phyloP scores from a whole-genome alignment of 768 basidiomycete genomes.

The Baorangia bicolor region DNA sequence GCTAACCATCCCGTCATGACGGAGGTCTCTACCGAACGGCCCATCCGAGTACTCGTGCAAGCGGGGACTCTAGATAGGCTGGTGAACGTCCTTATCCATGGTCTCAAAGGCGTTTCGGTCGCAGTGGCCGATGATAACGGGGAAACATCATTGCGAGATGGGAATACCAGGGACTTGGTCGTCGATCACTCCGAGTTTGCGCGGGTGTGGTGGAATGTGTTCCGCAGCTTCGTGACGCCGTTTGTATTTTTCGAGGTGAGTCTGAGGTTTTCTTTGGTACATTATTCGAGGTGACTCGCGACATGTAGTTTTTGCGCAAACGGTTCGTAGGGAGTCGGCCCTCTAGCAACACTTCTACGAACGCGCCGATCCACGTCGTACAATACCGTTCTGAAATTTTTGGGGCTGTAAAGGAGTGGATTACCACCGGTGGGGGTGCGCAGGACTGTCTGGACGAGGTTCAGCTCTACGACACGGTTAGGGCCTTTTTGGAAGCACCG shows the following conservation, averaged over 20 bases:
- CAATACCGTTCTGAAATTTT: slow-evolving; percentile 61
- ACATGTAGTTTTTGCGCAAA: slow-evolving; percentile 66
- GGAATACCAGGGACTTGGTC: slow-evolving; percentile 67
- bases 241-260: slow-evolving; percentile 82
- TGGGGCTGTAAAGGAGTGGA: slow-evolving; percentile 68
- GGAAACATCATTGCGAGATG: slow-evolving; percentile 74
- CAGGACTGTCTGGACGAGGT: slow-evolving; percentile 76
- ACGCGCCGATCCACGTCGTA: slow-evolving; percentile 46
- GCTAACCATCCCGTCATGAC: slow-evolving; percentile 55
- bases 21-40: slow-evolving; percentile 67
- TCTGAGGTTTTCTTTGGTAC: neutral
- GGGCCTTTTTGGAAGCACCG: slow-evolving; percentile 56
- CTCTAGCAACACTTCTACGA: slow-evolving; percentile 39
- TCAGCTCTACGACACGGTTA: slow-evolving; percentile 58
- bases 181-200: slow-evolving; percentile 75
- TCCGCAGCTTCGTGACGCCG: slow-evolving; percentile 79
- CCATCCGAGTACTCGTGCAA: slow-evolving; percentile 73
- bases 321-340: slow-evolving; percentile 58
- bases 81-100: slow-evolving; percentile 74
- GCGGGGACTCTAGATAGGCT: slow-evolving; percentile 76
- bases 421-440: slow-evolving; percentile 69
- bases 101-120: slow-evolving; percentile 72
- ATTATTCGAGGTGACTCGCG: slow-evolving; percentile 1
- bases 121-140: slow-evolving; percentile 86
- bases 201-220: slow-evolving; percentile 80